Evolutionary conservation across 2,329 filamentous ascomycete species (phyloP).

Genomic region (Trichoderma koningiopsis): DNA sequence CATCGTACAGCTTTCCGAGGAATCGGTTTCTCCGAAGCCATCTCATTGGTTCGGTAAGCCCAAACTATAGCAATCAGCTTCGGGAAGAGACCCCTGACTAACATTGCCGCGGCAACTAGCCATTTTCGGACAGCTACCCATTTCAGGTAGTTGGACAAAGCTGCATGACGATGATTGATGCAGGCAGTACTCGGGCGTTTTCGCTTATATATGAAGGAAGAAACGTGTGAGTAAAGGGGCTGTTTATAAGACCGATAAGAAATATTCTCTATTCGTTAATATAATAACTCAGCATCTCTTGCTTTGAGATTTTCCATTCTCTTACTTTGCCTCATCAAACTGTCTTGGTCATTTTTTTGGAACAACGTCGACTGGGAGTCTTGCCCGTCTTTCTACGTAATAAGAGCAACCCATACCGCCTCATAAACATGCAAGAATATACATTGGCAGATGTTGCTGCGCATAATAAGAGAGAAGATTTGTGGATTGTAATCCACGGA

Average conservation of each 20-base stretch:
- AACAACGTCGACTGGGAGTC: neutral
- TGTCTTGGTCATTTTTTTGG: neutral
- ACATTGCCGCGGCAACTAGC: slow-evolving; percentile 1
- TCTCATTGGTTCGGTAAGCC: neutral
- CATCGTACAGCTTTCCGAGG: neutral
- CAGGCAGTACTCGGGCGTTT: neutral
- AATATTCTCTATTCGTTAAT: neutral
- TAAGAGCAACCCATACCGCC: neutral
- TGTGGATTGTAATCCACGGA: slow-evolving; percentile 60
- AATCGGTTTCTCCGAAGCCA: neutral
- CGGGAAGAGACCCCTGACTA: neutral
- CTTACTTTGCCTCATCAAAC: neutral
- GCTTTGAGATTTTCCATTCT: neutral
- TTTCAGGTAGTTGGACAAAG: neutral
- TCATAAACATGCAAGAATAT: slow-evolving; percentile 27
- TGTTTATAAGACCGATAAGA: neutral
- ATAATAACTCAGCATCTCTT: too few relatives aligned
- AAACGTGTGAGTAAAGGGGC: neutral
- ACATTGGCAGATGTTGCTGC: slow-evolving; percentile 48
- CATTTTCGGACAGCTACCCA: neutral
- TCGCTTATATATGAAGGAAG: neutral
- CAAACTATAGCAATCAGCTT: neutral
- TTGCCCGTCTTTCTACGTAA: neutral
- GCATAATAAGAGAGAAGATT: slow-evolving; percentile 51
- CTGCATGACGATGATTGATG: neutral